phyloP scores from a whole-genome alignment of 1,284 basidiomycete species.

The Melampsora larici-populina region DNA sequence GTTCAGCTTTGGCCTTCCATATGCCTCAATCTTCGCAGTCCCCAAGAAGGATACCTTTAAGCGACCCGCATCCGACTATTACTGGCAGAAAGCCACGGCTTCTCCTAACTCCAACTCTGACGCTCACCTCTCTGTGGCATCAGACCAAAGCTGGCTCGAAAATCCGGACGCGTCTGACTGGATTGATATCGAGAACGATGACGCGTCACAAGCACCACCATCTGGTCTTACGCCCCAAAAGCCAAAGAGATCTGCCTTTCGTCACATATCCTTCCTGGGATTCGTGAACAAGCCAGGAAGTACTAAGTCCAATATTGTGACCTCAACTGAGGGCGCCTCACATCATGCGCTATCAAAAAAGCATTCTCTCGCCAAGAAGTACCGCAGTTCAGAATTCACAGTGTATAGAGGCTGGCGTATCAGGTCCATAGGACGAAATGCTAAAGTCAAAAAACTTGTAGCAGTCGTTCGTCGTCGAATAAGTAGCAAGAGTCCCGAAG shows the following conservation, averaged over 20 bases:
- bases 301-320: not conserved
- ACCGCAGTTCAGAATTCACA: not conserved
- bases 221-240: not conserved
- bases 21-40: not conserved
- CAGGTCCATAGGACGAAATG: not conserved
- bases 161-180: not conserved
- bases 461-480: constrained; percentile 21
- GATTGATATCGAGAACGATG: not conserved
- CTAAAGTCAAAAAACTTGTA: not conserved
- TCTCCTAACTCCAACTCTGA: not conserved
- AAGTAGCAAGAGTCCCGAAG: constrained; percentile 45
- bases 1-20: not conserved
- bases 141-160: not conserved
- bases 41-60: constrained; percentile 1
- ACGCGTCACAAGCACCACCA: not conserved
- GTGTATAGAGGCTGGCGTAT: not conserved
- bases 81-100: not conserved
- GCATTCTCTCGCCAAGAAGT: not conserved
- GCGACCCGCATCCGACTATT: not conserved
- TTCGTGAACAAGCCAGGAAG: not conserved
- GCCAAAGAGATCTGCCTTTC: not conserved
- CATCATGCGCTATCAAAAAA: not conserved
- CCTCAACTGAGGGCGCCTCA: not conserved
- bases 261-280: not conserved
- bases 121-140: not conserved